A percentile compares a stretch with the other conserved stretches of the same genome.
Conservation (phyloP, 108 stramenopile genomes). For the Pseudonitzschia multistriata region DNA sequence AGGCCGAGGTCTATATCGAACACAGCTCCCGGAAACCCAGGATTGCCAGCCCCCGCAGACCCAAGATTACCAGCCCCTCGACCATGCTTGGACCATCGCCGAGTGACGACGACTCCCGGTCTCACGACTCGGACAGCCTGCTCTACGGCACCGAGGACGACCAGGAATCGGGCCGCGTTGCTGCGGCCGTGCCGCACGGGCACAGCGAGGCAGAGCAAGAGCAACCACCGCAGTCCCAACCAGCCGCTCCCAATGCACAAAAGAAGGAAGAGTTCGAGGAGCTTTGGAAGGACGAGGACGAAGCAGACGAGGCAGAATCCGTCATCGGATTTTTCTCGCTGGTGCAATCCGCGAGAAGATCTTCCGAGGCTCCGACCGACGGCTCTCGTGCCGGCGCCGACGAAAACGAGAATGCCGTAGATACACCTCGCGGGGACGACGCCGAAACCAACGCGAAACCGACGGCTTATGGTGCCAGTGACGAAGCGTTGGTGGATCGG, state of each 20-base stretch:
- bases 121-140: neutral
- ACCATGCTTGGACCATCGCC: conserved; percentile 10
- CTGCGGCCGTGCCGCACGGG: neutral
- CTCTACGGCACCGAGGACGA: conserved; percentile 7
- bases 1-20: neutral
- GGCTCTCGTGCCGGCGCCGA: neutral
- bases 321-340: neutral
- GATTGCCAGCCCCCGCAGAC: neutral
- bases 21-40: neutral
- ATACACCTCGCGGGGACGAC: neutral
- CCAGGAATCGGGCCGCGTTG: neutral
- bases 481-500: neutral
- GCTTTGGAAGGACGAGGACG: conserved; percentile 7
- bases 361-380: neutral
- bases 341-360: neutral
- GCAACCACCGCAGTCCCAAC: neutral
- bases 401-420: neutral
- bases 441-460: neutral
- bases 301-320: neutral
- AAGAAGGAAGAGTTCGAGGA: conserved; percentile 10
- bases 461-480: neutral
- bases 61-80: neutral
- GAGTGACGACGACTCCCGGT: conserved; percentile 11
- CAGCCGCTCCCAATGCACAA: neutral
- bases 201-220: no score